Evolutionary conservation across 2,329 filamentous ascomycete species (phyloP), one percentile per base, ranked within the genome.

Genomic region (Pestalotiopsis sp.): DNA sequence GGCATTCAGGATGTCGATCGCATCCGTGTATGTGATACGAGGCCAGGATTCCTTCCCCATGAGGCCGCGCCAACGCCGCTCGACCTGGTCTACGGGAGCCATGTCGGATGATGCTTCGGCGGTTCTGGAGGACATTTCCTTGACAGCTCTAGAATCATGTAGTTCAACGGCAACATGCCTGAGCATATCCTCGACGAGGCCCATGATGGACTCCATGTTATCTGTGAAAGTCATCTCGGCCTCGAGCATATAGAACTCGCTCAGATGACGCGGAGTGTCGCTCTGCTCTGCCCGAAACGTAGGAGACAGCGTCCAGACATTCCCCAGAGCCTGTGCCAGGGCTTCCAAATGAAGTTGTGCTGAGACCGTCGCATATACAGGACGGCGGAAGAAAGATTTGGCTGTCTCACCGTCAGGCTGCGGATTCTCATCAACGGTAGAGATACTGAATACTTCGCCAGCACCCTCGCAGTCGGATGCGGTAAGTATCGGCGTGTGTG

Each of bases 241-340:
- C 81, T 99, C 96, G 2, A 99, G 88, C 96, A 99, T 98, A 82
- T 98, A 98, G 76, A 99, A 98, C 77, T 99, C 96, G 82, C 94
- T 97, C 70, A 99, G 85, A 81, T 99, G 96, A 36, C 96, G 90
- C 5, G 94, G 91, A 0, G 96, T 98, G 77, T 98, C 95, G 80
- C 94, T 98, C 77, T 91, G 91, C 80, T 98, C 96, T 3, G 96
- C 96, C 49, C 96, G 90, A 77, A 99, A 99, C 0, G 94, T 97
- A 2, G 96, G 96, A 4, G 95, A 96, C 12, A 99, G 82, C 1
- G 95, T 93, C 95, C 96, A 99, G 7, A 98, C 96, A 74, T 92
- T 93, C 52, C 93, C 93, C 38, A 98, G 87, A 23, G 95, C 91
- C 75, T 97, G 94, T 0, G 95, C 91, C 68, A 98, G 87, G 3